Percentiles rank a stretch among this genome's conserved stretches.
Evolutionary conservation across 805 yeast genomes (phyloP).

Genomic region (Allodekkera sacchari): DNA sequence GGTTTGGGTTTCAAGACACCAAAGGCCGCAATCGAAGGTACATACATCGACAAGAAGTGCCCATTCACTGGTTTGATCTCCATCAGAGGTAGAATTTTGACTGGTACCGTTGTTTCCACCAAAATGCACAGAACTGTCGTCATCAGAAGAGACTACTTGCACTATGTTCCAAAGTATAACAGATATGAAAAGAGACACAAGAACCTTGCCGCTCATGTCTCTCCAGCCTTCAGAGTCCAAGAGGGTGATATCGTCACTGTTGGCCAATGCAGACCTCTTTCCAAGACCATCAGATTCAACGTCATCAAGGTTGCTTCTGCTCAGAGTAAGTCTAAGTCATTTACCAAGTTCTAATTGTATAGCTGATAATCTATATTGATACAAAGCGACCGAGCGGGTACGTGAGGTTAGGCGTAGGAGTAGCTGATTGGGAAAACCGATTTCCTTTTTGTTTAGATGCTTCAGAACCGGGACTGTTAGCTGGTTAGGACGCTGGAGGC

Average conservation of each 20-base stretch:
- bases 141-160: slow-evolving; percentile 99
- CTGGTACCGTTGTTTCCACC: slow-evolving; percentile 99
- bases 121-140: slow-evolving; percentile 99
- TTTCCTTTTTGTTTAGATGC: too few species aligned
- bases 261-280: slow-evolving; percentile 99
- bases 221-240: slow-evolving; percentile 99
- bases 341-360: slow-evolving; percentile 80
- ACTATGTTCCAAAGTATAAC: slow-evolving; percentile 99
- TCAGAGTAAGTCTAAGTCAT: slow-evolving; percentile 86
- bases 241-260: slow-evolving; percentile 99
- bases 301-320: slow-evolving; percentile 92
- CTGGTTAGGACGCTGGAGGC: too few species aligned
- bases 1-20: slow-evolving; percentile 99
- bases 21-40: slow-evolving; percentile 95
- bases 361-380: slow-evolving; percentile 4
- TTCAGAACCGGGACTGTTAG: too few species aligned
- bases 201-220: slow-evolving; percentile 99
- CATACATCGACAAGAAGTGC: slow-evolving; percentile 99
- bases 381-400: not conserved
- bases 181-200: slow-evolving; percentile 99
- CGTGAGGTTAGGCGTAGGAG: not conserved
- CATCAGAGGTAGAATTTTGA: slow-evolving; percentile 98
- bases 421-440: slow-evolving; percentile 16
- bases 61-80: slow-evolving; percentile 97
- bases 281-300: slow-evolving; percentile 99